A percentile compares a stretch with the other conserved stretches of the same genome.
phyloP scores from a whole-genome alignment of 1,284 basidiomycete species.

The Prillingera fragicola region DNA sequence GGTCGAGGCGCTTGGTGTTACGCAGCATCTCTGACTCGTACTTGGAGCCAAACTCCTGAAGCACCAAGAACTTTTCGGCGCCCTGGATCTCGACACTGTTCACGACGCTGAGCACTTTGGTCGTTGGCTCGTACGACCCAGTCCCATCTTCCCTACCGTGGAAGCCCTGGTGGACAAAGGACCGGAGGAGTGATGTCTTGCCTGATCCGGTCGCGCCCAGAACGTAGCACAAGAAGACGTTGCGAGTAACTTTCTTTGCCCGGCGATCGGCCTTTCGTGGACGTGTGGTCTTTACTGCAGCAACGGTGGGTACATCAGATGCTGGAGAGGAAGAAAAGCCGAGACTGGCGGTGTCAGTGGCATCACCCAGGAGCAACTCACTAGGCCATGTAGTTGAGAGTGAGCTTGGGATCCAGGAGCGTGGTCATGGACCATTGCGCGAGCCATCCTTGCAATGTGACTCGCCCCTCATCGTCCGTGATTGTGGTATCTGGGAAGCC shows the following conservation, averaged over 20 bases:
- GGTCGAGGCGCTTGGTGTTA: conserved; percentile 81
- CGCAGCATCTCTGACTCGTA: conserved; percentile 88
- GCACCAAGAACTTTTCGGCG: conserved; percentile 88
- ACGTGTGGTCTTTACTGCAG: conserved; percentile 72
- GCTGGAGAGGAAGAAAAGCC: conserved; percentile 49
- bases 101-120: conserved; percentile 83
- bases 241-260: conserved; percentile 78
- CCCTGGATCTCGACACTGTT: conserved; percentile 93
- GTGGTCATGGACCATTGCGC: conserved; percentile 99
- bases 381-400: conserved; percentile 93
- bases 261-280: conserved; percentile 78
- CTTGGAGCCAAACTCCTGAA: conserved; percentile 95
- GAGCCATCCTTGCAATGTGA: conserved; percentile 94
- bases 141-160: conserved; percentile 27
- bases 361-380: conserved; percentile 26
- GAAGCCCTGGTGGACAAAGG: conserved; percentile 76
- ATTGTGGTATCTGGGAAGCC: conserved; percentile 86
- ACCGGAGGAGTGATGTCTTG: conserved; percentile 79
- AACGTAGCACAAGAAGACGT: conserved; percentile 87
- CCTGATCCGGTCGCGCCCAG: conserved; percentile 94
- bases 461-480: conserved; percentile 79
- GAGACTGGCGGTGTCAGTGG: conserved; percentile 25
- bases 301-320: conserved; percentile 54
- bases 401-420: conserved; percentile 82
- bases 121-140: conserved; percentile 72